Evolutionary conservation across 2,329 filamentous ascomycete species (phyloP).

Genomic region (Paraconiothyrium sp.): DNA sequence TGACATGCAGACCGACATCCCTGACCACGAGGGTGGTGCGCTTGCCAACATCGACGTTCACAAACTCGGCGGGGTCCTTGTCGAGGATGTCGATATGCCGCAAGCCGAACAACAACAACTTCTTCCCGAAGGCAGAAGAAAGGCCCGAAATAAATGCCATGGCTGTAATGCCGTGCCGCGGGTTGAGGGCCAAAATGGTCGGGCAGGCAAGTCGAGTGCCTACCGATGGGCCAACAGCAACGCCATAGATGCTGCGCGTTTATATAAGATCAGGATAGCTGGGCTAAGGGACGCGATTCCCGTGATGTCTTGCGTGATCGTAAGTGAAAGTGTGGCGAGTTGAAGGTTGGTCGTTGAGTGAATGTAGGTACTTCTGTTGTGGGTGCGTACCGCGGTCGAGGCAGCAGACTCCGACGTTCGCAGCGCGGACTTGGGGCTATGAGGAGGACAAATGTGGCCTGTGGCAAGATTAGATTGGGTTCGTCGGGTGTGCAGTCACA

Average conservation of each 20-base stretch:
- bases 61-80: constrained; percentile 83
- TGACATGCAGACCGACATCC: constrained; percentile 82
- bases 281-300: not conserved
- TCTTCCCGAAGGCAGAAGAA: constrained; percentile 83
- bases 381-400: constrained; percentile 23
- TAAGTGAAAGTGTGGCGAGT: not conserved
- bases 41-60: constrained; percentile 84
- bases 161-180: constrained; percentile 28
- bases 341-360: not conserved
- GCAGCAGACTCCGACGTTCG: constrained; percentile 15
- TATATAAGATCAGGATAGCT: not conserved
- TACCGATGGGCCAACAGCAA: constrained; percentile 35
- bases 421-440: not conserved
- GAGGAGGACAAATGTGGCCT: not conserved
- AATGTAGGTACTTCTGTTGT: constrained; percentile 2
- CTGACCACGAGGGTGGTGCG: constrained; percentile 85
- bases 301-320: not conserved
- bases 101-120: constrained; percentile 85
- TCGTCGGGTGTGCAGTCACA: constrained; percentile 5
- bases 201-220: constrained; percentile 36
- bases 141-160: constrained; percentile 74
- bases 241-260: constrained; percentile 37
- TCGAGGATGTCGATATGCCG: constrained; percentile 87
- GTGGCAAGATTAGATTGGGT: not conserved
- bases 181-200: constrained; percentile 15